Conservation (phyloP, 2,329 filamentous ascomycete genomes). For the Trichoderma sp. region DNA sequence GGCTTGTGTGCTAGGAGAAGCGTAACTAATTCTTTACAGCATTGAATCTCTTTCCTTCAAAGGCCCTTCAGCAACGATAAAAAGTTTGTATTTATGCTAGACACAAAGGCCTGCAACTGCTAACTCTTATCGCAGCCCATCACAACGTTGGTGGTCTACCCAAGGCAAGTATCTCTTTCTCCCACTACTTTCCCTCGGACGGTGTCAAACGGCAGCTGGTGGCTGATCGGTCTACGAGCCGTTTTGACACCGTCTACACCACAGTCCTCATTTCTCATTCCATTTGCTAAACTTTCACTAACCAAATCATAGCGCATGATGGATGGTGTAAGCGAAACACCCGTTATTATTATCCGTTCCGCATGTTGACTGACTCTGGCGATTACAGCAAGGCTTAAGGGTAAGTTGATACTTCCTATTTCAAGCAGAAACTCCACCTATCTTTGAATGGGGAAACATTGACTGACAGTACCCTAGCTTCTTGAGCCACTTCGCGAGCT, state of each 20-base stretch:
- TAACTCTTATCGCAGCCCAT: not conserved
- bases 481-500: not conserved
- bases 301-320: not conserved
- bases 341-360: not conserved
- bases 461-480: not conserved
- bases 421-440: not conserved
- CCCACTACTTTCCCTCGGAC: not conserved
- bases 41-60: not conserved
- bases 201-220: not conserved
- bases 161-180: not conserved
- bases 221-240: not conserved
- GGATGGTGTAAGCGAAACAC: not conserved
- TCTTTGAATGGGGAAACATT: not conserved
- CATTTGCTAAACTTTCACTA: not conserved
- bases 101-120: not conserved
- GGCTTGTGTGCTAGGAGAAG: not conserved
- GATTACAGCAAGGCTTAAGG: not conserved
- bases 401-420: not conserved
- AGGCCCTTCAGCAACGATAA: constrained; percentile 28
- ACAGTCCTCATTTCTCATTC: not conserved
- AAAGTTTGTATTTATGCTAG: not conserved
- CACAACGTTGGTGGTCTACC: constrained; percentile 67
- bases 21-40: not conserved
- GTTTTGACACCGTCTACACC: not conserved
- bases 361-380: not conserved